Evolutionary conservation across 306 rosid genomes (phyloP).

Genomic region (Cucumis cinereus): DNA sequence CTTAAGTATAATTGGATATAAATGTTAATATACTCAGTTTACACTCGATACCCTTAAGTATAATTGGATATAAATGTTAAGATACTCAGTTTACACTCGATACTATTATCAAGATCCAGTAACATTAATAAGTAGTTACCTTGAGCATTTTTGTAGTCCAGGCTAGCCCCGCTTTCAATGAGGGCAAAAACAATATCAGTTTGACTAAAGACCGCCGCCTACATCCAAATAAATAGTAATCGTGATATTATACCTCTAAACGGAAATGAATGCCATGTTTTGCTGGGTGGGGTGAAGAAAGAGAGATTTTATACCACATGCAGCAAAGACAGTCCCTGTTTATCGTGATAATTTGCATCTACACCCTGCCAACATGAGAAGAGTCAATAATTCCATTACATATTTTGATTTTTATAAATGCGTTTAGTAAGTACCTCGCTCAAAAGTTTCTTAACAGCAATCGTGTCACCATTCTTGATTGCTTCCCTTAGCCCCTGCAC

Average conservation of each 20-base stretch:
- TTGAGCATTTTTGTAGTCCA: slow-evolving; percentile 82
- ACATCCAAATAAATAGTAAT: slow-evolving; percentile 15
- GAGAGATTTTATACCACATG: slow-evolving; percentile 60
- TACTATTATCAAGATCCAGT: background rate
- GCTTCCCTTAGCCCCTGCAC: slow-evolving; percentile 91
- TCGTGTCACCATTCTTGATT: slow-evolving; percentile 69
- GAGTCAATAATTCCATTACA: slow-evolving; percentile 14
- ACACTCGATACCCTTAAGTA: background rate
- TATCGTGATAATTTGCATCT: slow-evolving; percentile 87
- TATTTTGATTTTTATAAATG: background rate
- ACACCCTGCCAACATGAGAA: slow-evolving; percentile 68
- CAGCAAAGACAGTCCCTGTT: slow-evolving; percentile 77
- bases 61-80: background rate
- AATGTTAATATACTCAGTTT: background rate
- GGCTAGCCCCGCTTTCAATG: slow-evolving; percentile 87
- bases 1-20: background rate
- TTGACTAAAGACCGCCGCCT: slow-evolving; percentile 96
- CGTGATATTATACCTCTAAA: slow-evolving; percentile 7
- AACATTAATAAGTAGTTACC: slow-evolving; percentile 30
- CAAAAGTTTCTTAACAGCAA: slow-evolving; percentile 83
- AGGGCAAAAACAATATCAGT: slow-evolving; percentile 86
- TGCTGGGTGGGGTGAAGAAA: background rate
- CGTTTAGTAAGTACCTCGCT: slow-evolving; percentile 44
- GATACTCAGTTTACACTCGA: background rate
- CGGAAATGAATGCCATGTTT: background rate